A percentile compares a stretch with the other conserved stretches of the same genome.
phyloP scores from a whole-genome alignment of 805 yeast species.

The Kuraishia capsulata region DNA sequence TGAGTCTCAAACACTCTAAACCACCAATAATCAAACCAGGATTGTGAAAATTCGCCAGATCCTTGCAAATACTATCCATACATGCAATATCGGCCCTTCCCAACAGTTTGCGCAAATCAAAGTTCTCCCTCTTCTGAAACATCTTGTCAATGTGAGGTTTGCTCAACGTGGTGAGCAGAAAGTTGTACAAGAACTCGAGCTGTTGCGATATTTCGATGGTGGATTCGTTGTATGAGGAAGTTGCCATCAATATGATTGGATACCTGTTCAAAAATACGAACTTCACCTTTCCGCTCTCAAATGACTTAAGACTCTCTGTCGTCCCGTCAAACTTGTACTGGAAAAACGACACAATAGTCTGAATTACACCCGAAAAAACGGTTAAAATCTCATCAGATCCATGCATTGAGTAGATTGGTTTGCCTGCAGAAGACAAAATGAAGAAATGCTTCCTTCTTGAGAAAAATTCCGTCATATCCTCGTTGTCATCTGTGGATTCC shows the following conservation, averaged over 20 bases:
- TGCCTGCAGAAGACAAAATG: constrained; percentile 77
- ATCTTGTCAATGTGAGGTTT: constrained; percentile 65
- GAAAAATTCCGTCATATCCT: constrained; percentile 17
- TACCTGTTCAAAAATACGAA: constrained; percentile 53
- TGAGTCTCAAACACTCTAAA: constrained; percentile 51
- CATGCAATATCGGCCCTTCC: constrained; percentile 70
- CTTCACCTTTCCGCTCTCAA: constrained; percentile 40
- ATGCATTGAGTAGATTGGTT: constrained; percentile 74
- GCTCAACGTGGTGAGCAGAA: constrained; percentile 75
- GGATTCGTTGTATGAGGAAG: constrained; percentile 47
- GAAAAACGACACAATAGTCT: constrained; percentile 69
- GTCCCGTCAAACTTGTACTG: constrained; percentile 27
- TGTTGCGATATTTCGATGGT: constrained; percentile 49
- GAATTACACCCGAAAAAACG: constrained; percentile 72
- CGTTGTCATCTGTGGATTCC: constrained; percentile 5
- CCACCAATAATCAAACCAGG: constrained; percentile 60
- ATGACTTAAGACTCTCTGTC: constrained; percentile 31
- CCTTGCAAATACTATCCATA: constrained; percentile 52
- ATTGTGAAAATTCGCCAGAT: constrained; percentile 38
- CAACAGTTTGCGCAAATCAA: constrained; percentile 68
- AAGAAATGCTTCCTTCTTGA: constrained; percentile 57
- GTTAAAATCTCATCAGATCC: constrained; percentile 61
- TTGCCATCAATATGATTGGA: constrained; percentile 70
- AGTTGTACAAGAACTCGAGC: constrained; percentile 64
- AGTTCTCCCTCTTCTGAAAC: constrained; percentile 64